Evolutionary conservation across 768 basidiomycete genomes (phyloP), one percentile per base, ranked within the genome.

Genomic region (Boletus fagicola): DNA sequence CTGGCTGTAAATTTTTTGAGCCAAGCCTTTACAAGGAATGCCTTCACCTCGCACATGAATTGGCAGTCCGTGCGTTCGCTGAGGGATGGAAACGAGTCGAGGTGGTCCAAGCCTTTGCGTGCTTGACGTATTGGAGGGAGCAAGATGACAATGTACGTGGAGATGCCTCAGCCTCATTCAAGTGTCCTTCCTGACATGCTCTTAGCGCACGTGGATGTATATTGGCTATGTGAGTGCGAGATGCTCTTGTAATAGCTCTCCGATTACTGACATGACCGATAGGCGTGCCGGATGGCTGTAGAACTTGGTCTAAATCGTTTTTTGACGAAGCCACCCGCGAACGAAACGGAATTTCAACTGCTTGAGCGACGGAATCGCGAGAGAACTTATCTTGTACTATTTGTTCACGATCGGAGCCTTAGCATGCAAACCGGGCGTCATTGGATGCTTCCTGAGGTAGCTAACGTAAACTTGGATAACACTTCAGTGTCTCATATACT

Each of bases 231-330:
- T 88, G 72, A 69, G 84, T 76, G 18, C 51, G 42, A 54, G 55
- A 30, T 26, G 13, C 28, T 18, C 28, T 26, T 46, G 22, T 48
- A 54, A 56, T 54, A 11, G 11, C 16, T 24, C n/a, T 50, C 30
- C 49, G 40, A 31, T 56, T 44, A 26, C 45, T 61, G 31, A 61
- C 24, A 45, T 24, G 11, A 39, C 56, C 16, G 40, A 31, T 60
- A 90, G 88, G 91, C 91, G 18, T 90, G 88, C 67, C 86, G 91
- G 46, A 91, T 94, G 90, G 88, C 92, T 30, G 84, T 94, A 28
- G 90, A 93, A 68, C 80, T 93, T 35, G 83, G 86, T 49, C 77
- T 93, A 24, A 93, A 93, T 70, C 85, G 85, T 47, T 88, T 84
- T 69, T 66, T 83, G 44, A 68, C 80, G 8, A 73, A 77, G 33